Base-by-base conservation (phyloP, 345 rosid genomes). In the Rhizophora mangle region DNA sequence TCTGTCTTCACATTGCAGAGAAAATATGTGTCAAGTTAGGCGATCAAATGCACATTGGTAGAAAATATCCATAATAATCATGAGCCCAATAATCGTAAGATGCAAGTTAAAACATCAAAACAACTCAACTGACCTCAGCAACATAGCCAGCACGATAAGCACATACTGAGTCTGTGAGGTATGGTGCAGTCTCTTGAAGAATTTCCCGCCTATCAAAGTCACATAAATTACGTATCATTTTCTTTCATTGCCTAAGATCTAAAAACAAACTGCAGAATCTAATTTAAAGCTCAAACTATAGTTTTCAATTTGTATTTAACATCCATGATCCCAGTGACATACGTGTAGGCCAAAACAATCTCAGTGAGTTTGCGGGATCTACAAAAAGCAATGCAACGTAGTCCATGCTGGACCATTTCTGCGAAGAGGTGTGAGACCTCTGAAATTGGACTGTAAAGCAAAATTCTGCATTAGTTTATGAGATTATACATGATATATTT, bases 401-500 rank as follows among this genome's bases (percentile, higher is more conserved):
- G 87, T 68, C 95, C 97, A 83, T 94, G 98, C 78, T 91, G 97
- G 79, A 91, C 85, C 96, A 94, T 89, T 85, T 94, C 98, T 16
- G 96, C 95, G 37, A 91, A 88, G 69, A 91, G 92, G 82, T 77
- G 73, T 37, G 97, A 79, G 62, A 89, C 83, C 79, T 89, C 95
- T 60, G 83, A 83, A 67, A 86, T 80, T 67, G 98, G 96, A 72
- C 96, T 94, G 92, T 61, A 78, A 69, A 70, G 57, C 73, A 46
- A 56, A 66, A 67, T 56, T 56, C 16, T 56, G 60, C 60, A 56
- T 21, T 56, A 56, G 60, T 56, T 43, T 43, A 13, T 3, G 49
- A 13, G 5, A 43, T 43, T 43, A 43, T 13, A 13, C 18, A 43
- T 43, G 49, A 43, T 43, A 43, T 39, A 39, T 39, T 39, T 43